Base-by-base conservation (phyloP, 2,329 filamentous ascomycete species). In the Dactylellina parvicollis region DNA sequence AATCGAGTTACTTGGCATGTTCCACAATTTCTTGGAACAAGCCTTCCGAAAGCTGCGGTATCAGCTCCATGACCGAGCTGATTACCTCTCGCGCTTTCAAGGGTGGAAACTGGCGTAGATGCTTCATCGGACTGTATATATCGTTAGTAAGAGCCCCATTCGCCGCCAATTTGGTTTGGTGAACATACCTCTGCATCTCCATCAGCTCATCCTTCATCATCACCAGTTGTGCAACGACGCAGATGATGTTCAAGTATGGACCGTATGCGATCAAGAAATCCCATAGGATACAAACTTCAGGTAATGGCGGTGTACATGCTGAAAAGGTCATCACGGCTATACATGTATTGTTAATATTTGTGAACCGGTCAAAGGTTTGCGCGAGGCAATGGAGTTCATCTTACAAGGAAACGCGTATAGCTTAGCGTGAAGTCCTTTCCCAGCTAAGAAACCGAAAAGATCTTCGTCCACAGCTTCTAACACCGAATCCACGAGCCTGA, bases 221-320 rank as follows among this genome's bases (percentile, higher is more conserved):
- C 52, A 97, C 89, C 57, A 99, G 84, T 82, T 99, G 95, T 12
- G 94, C 94, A 14, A 98, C 95, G 75, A 99, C 97, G 80, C 95
- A 98, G 20, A 99, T 82, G 64, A 99, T 92, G 79, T 99, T 99
- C 74, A 99, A 81, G 80, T 99, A 95, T 34, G 92, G 89, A 0
- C 95, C 95, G 77, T 97, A 99, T 0, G 95, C 94, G 79, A 99
- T 96, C 20, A 99, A 82, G 77, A 99, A 99, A 80, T 99, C 95
- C 95, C 95, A 99, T 1, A 99, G 85, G 75, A 91, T 87, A 62
- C 99, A 82, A 0, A 99, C 95, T 81, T 99, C 94, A 0, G 94
- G 94, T 61, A 99, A 82, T 1, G 95, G 95, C 14, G 95, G 95
- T 14, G 95, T 99, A 81, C 95, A 98, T 24, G 95, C 95, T 79